Evolutionary conservation across 306 rosid genomes (phyloP), one percentile per base, ranked within the genome.

Genomic region (Quercus alba): DNA sequence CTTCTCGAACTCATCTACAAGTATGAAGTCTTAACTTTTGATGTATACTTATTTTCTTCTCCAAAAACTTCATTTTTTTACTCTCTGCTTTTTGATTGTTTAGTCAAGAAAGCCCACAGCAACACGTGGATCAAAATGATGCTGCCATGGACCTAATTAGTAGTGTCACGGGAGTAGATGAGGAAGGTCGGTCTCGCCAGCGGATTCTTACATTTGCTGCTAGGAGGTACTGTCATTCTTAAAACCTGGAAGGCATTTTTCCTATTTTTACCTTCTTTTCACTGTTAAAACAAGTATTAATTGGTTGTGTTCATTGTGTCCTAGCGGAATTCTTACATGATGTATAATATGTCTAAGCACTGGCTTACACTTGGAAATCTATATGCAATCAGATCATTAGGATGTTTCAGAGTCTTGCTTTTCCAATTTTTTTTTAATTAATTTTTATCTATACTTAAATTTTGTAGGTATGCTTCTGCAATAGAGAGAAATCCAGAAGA

Each of bases 191-290:
- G 44, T 96, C 99, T 67, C 97, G 98, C 59, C 99, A 96, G 72
- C 80, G 99, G 55, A 94, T 96, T 80, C 99, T 96, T 81, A 91
- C 98, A 49, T 93, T 93, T 86, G 99, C 98, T 84, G 99, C 99
- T 67, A 90, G 87, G 87, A 96, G 99, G 99, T 96, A 84, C 79
- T 10, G 6, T 80, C 23, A 18, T 79, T 75, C 66, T 63, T 68
- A 73, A 66, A 58, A 55, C 63, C 72, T 57, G 21, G 23, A 13
- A 23, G 5, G 57, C 49, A 56, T 68, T n/a, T 14, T 31, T 49
- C 54, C 33, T 58, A 21, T 56, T 63, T 61, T 5, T 31, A 18
- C 52, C 49, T 64, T 3, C 25, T 67, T 4, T 67, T 67, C 10
- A 18, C 52, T 33, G 14, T 67, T 67, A 8, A 8, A 23, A 67